Base-by-base conservation (phyloP, 805 yeast species). In the Starmera quercuum region DNA sequence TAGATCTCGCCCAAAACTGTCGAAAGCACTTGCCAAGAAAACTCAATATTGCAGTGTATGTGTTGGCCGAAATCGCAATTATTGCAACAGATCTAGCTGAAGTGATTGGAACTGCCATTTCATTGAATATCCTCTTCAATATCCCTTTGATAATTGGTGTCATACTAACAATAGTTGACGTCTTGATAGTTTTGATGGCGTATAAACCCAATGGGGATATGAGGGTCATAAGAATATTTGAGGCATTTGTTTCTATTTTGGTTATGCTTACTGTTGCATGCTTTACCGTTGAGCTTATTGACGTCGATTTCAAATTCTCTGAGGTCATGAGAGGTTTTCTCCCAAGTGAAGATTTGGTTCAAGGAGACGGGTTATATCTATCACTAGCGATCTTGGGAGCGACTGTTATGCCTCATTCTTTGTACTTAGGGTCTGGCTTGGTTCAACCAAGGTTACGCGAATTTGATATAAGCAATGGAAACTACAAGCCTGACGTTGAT, bases 1-100 rank as follows among this genome's bases (percentile, higher is more conserved):
- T 82, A 33, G 96, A 90, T 56, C 62, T 90, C 45, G 97, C 97
- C 2, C 82, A 82, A 41, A 81, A 80, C 58, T 87, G 97, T 59
- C 70, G 85, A 31, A 73, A 71, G 31, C 84, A 87, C 56, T 61
- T 88, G 27, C 80, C 88, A 3, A 64, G 59, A 35, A 68, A 68
- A 39, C 48, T 83, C 21, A 83, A 82, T 49, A 46, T 79, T 24
- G 47, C 69, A 20, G 59, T 87, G 17, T 88, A 90, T 54, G 53
- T 78, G 3, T 67, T 88, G 40, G 94, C 97, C 0, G 97, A 90
- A 51, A 61, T 81, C 14, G 95, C 97, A 15, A 90, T 90, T 38
- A 78, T 90, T 28, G 96, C 97, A 2, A 90, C 97, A 0, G 98
- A 90, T 60, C 71, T 92, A 43, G 97, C 98, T 2, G 97, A 90